Conservation (phyloP, 768 basidiomycete genomes). For the Kwoniella mangroviensis region DNA sequence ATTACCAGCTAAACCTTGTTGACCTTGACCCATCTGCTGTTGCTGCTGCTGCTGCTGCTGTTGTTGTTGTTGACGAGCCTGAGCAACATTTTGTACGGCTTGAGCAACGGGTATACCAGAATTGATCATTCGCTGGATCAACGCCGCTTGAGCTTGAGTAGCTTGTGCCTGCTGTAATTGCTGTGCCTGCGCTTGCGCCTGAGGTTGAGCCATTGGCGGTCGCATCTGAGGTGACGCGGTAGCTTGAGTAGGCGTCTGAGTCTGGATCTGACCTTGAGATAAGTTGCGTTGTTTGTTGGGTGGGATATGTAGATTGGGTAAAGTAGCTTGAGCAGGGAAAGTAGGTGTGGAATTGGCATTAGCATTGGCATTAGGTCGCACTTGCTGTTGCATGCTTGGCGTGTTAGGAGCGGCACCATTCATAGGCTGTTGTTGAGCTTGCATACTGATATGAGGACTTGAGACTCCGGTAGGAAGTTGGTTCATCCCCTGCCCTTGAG, state of each 20-base stretch:
- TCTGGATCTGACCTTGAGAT: constrained; percentile 26
- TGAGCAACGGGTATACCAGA: constrained; percentile 35
- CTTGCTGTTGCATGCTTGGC: constrained; percentile 16
- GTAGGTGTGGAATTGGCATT: constrained; percentile 14
- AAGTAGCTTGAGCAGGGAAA: constrained; percentile 25
- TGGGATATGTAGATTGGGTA: constrained; percentile 48
- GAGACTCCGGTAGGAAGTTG: constrained; percentile 16
- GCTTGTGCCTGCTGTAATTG: constrained; percentile 16
- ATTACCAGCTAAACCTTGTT: too few species aligned
- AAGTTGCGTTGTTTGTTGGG: constrained; percentile 45
- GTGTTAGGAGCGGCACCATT: neutral
- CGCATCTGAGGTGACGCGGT: constrained; percentile 28
- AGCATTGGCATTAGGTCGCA: constrained; percentile 13
- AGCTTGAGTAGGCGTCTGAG: constrained; percentile 10
- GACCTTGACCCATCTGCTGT: too few species aligned
- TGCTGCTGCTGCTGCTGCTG: constrained; percentile 4
- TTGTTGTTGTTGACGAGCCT: constrained; percentile 14
- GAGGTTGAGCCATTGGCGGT: constrained; percentile 18
- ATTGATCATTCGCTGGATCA: constrained; percentile 34
- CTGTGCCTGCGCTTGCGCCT: constrained; percentile 14
- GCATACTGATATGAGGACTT: constrained; percentile 21
- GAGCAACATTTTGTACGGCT: constrained; percentile 22
- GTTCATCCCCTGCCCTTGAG: neutral
- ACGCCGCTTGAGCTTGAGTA: constrained; percentile 16
- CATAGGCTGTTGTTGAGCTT: constrained; percentile 1